Conservation (phyloP, 495 filamentous ascomycete genomes). For the Penicillium angulare region DNA sequence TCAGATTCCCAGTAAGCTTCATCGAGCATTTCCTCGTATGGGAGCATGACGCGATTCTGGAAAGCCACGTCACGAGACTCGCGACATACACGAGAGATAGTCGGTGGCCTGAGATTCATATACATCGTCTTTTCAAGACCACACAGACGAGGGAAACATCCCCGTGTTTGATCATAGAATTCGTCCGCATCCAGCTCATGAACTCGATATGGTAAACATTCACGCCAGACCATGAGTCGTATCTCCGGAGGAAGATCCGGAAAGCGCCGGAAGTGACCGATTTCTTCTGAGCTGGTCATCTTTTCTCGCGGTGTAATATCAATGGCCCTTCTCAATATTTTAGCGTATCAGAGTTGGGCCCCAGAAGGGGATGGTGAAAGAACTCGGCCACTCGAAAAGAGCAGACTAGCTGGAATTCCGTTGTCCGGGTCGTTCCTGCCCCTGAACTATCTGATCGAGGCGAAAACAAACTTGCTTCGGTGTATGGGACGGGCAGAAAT, state of each 20-base stretch:
- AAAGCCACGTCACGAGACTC: conserved; percentile 4
- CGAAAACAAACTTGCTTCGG: no score
- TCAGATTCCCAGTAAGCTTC: neutral
- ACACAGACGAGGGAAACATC: neutral
- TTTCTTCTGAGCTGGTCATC: no score
- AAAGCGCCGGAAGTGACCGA: no score
- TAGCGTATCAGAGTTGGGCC: no score
- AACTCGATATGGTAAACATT: conserved; percentile 4
- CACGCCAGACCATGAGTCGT: neutral
- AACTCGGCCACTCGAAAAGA: no score
- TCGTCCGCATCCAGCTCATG: neutral
- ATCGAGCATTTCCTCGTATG: neutral
- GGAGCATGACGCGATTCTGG: neutral
- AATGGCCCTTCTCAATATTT: no score
- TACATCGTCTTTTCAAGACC: neutral
- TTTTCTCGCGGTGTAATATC: no score
- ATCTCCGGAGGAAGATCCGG: conserved; percentile 1
- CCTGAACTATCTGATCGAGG: no score
- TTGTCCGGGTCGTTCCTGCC: no score
- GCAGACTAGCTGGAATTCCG: no score
- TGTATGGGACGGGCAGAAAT: no score
- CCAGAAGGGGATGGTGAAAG: no score
- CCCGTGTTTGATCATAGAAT: neutral
- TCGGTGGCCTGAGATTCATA: neutral
- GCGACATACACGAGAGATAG: conserved; percentile 3